Evolutionary conservation across 2,329 filamentous ascomycete species (phyloP), one percentile per base, ranked within the genome.

Genomic region (Fusarium foetens): DNA sequence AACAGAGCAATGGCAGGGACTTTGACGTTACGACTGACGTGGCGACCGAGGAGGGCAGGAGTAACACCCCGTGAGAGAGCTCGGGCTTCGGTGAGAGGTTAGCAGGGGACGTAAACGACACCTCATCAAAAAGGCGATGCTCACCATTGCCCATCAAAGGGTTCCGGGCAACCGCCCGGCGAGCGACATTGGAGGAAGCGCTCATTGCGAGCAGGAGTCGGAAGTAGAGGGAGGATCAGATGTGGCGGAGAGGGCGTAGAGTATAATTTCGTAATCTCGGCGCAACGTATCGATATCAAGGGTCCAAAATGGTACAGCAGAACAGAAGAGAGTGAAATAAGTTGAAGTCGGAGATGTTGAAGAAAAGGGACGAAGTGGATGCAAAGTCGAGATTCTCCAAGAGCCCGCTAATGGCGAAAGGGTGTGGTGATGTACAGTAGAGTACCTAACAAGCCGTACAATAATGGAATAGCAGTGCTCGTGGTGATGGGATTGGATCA

Each of bases 131-230:
- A 25, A 29, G 17, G 21, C 23, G 63, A 71, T 78, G 70, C 82
- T 80, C 79, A 87, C 86, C 83, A 78, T 83, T 82, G 51, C 84
- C 83, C 76, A 85, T 72, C 73, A 89, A 84, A 72, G 86, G 85
- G 82, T 86, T 88, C 73, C 86, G 82, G 76, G 85, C 81, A 70
- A 86, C 83, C 67, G 86, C 87, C 83, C 87, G 83, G 67, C 86
- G 86, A 81, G 87, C 87, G 77, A 88, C 84, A 77, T 80, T 85
- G 68, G 87, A 83, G 52, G 88, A 88, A 77, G 86, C 85, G 84
- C 87, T 89, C 87, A 89, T 89, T 72, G 74, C 78, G 77, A 78
- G 75, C 74, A 46, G 53, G 51, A 60, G 38, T 60, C 33, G 25
- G 55, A 41, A 54, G 53, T 63, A 45, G 61, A 67, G 46, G 41